Conservation (phyloP, 2,329 filamentous ascomycete genomes). For the Diaporthe australafricana region DNA sequence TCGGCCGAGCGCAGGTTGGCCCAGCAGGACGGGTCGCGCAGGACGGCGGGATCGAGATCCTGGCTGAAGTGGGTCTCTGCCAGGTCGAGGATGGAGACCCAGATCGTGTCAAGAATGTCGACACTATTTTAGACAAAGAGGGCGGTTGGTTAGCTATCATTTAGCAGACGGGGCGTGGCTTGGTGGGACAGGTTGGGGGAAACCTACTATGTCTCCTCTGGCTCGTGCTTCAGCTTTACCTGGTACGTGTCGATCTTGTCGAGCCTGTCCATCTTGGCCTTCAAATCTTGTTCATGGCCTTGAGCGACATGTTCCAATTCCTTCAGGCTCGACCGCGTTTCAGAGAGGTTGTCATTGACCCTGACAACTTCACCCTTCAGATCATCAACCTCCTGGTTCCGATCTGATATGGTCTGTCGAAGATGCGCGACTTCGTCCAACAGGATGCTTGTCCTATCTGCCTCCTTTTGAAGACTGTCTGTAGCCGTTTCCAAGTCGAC, state of each 20-base stretch:
- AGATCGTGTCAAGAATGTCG: slow-evolving; percentile 49
- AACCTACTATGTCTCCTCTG: slow-evolving; percentile 47
- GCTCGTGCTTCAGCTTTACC: slow-evolving; percentile 43
- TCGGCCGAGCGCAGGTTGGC: slow-evolving; percentile 46
- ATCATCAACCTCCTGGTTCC: slow-evolving; percentile 40
- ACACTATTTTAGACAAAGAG: slow-evolving; percentile 40
- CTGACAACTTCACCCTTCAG: slow-evolving; percentile 16
- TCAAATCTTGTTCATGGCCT: slow-evolving; percentile 41
- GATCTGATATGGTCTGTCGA: slow-evolving; percentile 37
- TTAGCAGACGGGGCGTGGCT: background rate
- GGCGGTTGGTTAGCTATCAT: background rate
- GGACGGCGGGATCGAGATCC: slow-evolving; percentile 46
- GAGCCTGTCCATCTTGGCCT: slow-evolving; percentile 41
- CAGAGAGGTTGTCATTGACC: slow-evolving; percentile 35
- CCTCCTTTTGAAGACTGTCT: slow-evolving; percentile 42
- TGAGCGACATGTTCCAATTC: slow-evolving; percentile 42
- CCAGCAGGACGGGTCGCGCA: slow-evolving; percentile 49
- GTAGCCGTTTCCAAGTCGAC: slow-evolving; percentile 39
- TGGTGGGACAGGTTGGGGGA: background rate
- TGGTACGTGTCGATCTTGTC: slow-evolving; percentile 46
- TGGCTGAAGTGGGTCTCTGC: slow-evolving; percentile 48
- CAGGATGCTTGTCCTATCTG: slow-evolving; percentile 41
- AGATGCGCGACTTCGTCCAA: slow-evolving; percentile 40
- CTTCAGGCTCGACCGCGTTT: slow-evolving; percentile 31
- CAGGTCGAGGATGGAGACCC: slow-evolving; percentile 47